Base-by-base conservation (phyloP, 495 filamentous ascomycete genomes). In the Aspergillus carlsbadensis region DNA sequence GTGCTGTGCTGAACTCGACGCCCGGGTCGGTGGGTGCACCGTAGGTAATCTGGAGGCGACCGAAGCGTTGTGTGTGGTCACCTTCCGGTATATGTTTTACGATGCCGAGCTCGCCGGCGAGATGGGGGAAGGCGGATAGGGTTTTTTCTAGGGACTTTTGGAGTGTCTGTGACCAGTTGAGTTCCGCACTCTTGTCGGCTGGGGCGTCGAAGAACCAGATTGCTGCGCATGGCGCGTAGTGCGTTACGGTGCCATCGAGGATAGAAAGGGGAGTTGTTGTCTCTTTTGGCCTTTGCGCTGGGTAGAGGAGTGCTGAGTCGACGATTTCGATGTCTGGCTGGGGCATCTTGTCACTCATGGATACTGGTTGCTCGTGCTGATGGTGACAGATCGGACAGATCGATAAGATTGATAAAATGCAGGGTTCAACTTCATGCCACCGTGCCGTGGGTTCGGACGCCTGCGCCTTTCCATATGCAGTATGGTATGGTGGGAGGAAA, bases 1-100 rank as follows among this genome's bases (percentile, higher is more conserved):
- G 54, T 2, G 69, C 70, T 17, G 60, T 61, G 53, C 71, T 29
- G 34, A 72, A 75, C 43, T 65, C 65, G 15, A 76, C 61, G 3
- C 74, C 70, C 3, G 71, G 62, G 57, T 77, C 75, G 6, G 59
- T 45, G 3, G 63, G 26, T 0, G 63, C 58, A 15, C 73, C 70
- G 52, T 62, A 76, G 14, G 64, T 65, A 6, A 65, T 46, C 48
- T 66, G 62, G n/a, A 72, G 58, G 10, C 73, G 64, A 26, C 68
- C 69, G 42, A 67, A 74, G 3, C 71, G 70, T 17, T 63, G 63
- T 2, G 58, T 63, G 47, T 75, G 63, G 5, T 22, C 4, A 1
- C 41, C 41, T 43, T 11, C 53, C 11, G 45, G 17, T 11, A 46
- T 14, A 26, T 46, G 43, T 5, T 24, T 31, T 21, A 31, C 24